Conservation (phyloP, 1,284 basidiomycete species). For the Baeospora myosura region DNA sequence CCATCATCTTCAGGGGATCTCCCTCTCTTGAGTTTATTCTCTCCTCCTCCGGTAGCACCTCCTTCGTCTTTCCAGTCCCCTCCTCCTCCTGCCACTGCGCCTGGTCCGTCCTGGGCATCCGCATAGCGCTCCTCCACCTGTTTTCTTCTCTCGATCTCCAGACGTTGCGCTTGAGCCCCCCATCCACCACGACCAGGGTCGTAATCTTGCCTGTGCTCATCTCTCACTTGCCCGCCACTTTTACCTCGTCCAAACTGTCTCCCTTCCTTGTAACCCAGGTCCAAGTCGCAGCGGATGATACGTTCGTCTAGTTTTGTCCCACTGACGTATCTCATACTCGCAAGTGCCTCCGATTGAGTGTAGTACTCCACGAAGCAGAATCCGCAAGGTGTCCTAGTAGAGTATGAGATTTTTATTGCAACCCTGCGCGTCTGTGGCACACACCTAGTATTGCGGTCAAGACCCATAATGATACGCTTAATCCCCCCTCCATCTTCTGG, state of each 20-base stretch:
- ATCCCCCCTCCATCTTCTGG: constrained; percentile 91
- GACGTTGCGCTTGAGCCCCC: constrained; percentile 82
- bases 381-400: constrained; percentile 91
- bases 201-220: constrained; percentile 97
- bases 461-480: constrained; percentile 98
- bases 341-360: constrained; percentile 89
- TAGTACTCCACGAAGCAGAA: constrained; percentile 99
- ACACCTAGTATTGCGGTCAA: constrained; percentile 90
- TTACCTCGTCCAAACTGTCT: constrained; percentile 96
- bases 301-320: constrained; percentile 99
- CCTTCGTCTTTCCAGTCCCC: constrained; percentile 74
- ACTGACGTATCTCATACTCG: constrained; percentile 89
- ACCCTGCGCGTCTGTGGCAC: too few species aligned
- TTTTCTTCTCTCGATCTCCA: constrained; percentile 73
- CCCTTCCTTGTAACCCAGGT: constrained; percentile 96
- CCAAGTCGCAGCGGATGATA: constrained; percentile 95
- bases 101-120: constrained; percentile 73
- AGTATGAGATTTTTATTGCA: constrained; percentile 4
- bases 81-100: constrained; percentile 78
- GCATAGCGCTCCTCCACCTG: constrained; percentile 88
- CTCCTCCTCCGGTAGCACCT: constrained; percentile 27
- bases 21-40: too few species aligned
- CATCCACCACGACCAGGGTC: constrained; percentile 94
- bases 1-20: constrained; percentile 74
- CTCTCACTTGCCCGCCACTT: constrained; percentile 92